A percentile compares a stretch with the other conserved stretches of the same genome.
Evolutionary conservation across 163 green algal genomes (phyloP).

Genomic region (Coccomyxa subellipsoidea): DNA sequence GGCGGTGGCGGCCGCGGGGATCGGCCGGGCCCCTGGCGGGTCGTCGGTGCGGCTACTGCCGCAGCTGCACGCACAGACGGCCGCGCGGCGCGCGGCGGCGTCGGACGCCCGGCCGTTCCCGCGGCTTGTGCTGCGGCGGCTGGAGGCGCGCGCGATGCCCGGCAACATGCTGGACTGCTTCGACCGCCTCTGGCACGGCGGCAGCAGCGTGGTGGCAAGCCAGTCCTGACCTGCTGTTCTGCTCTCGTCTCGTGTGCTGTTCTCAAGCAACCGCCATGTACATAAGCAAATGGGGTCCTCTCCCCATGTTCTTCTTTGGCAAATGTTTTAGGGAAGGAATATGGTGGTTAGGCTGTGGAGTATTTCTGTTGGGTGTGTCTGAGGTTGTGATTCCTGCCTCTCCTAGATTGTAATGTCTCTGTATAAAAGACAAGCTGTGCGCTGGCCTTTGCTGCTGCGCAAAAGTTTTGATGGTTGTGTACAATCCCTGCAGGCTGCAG

Average conservation of each 20-base stretch:
- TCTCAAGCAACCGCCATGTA: not conserved
- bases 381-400: no score
- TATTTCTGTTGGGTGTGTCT: not conserved
- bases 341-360: not conserved
- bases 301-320: not conserved
- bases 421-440: no score
- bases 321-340: not conserved
- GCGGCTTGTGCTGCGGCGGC: not conserved
- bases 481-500: no score
- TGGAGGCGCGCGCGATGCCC: not conserved
- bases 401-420: no score
- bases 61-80: not conserved
- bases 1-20: not conserved
- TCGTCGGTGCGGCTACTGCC: not conserved
- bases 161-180: not conserved
- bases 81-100: no score
- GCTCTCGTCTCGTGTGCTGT: not conserved
- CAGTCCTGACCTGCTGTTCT: not conserved
- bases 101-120: not conserved
- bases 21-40: not conserved
- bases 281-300: not conserved
- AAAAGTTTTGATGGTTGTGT: no score
- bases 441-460: no score
- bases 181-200: slow-evolving; percentile 1
- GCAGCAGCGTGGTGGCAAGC: not conserved